Evolutionary conservation across 2,329 filamentous ascomycete species (phyloP).

Genomic region (Pestalotiopsis sp.): DNA sequence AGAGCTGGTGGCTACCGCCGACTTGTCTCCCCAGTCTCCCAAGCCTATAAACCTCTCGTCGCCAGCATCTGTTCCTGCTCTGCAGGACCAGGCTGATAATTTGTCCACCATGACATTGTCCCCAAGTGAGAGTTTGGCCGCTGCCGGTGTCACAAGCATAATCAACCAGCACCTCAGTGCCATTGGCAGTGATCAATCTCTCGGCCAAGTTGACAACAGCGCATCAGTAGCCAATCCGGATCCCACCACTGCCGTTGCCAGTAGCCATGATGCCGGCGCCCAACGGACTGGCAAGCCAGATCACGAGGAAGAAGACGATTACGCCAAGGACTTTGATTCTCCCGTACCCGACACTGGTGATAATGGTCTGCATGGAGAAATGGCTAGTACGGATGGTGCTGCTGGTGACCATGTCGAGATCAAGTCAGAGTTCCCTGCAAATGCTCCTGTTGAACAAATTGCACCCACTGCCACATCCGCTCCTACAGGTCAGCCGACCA

Average conservation of each 20-base stretch:
- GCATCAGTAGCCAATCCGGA: neutral
- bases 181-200: neutral
- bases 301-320: conserved; percentile 46
- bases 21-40: conserved; percentile 55
- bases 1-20: conserved; percentile 54
- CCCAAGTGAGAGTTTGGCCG: conserved; percentile 25
- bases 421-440: conserved; percentile 11
- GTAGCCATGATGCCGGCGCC: neutral
- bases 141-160: conserved; percentile 11
- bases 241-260: neutral
- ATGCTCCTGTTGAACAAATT: conserved; percentile 20
- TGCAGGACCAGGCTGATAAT: conserved; percentile 55
- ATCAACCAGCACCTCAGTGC: neutral
- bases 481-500: neutral
- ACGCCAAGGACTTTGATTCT: conserved; percentile 55
- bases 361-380: conserved; percentile 31
- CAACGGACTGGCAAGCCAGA: conserved; percentile 12
- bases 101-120: conserved; percentile 45
- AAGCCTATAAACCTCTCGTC: conserved; percentile 49
- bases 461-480: neutral
- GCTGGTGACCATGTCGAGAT: neutral
- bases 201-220: conserved; percentile 11
- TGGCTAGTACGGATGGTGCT: neutral
- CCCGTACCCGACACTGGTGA: conserved; percentile 39
- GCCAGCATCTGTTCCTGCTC: conserved; percentile 46